A percentile compares a stretch with the other conserved stretches of the same genome.
phyloP scores from a whole-genome alignment of 768 basidiomycete species.

The Fomitopsis serialis region DNA sequence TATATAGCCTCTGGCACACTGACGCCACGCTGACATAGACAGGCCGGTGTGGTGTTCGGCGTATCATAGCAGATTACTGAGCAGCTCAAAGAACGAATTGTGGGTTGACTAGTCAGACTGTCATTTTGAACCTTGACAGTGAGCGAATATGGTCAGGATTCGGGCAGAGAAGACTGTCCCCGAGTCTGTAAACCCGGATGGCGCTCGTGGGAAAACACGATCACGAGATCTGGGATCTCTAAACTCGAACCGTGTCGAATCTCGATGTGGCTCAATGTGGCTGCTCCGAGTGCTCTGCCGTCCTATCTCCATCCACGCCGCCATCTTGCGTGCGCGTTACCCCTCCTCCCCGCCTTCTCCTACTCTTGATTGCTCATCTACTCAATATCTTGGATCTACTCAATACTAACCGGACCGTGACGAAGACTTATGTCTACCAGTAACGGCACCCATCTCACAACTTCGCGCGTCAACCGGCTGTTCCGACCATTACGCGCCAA shows the following conservation, averaged over 20 bases:
- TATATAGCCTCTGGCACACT: no score
- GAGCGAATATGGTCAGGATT: no score
- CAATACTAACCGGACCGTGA: no score
- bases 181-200: not conserved
- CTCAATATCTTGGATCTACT: not conserved
- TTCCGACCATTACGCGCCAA: conserved; percentile 44
- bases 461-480: conserved; percentile 38
- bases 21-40: no score
- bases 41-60: no score
- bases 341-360: not conserved
- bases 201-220: not conserved
- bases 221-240: not conserved
- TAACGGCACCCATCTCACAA: conserved; percentile 27
- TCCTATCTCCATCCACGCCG: not conserved
- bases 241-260: not conserved
- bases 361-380: not conserved
- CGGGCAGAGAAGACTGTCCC: no score
- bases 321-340: not conserved
- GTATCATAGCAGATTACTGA: no score
- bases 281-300: not conserved
- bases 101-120: no score
- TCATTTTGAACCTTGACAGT: no score
- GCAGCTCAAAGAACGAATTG: no score
- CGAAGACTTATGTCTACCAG: not conserved
- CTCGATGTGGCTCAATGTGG: not conserved